Evolutionary conservation across 331 rosid genomes (phyloP).

Genomic region (Malus hybrid): DNA sequence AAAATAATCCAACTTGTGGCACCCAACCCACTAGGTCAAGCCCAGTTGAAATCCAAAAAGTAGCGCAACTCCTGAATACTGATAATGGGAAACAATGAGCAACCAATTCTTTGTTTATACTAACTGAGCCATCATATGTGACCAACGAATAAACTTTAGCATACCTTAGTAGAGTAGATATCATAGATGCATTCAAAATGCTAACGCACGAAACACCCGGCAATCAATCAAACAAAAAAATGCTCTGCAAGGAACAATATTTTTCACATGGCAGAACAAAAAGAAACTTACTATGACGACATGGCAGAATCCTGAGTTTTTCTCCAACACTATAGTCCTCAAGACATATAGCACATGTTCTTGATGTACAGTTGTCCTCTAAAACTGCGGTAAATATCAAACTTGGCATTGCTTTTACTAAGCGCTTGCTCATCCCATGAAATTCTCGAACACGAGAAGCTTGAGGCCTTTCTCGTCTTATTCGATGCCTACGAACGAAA

Average conservation of each 20-base stretch:
- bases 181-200: neutral
- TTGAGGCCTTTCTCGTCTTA: slow-evolving; percentile 75
- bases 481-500: slow-evolving; percentile 88
- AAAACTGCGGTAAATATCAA: slow-evolving; percentile 79
- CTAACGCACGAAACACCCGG: neutral
- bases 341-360: slow-evolving; percentile 95
- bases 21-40: neutral
- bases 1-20: neutral
- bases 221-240: neutral
- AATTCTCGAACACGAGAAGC: slow-evolving; percentile 68
- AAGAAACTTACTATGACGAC: slow-evolving; percentile 81
- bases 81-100: neutral
- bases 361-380: slow-evolving; percentile 89
- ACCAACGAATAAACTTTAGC: neutral
- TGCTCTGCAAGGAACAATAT: neutral
- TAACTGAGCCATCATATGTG: neutral
- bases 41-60: neutral
- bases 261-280: slow-evolving; percentile 2
- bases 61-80: neutral
- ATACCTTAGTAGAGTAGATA: neutral
- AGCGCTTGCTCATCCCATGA: slow-evolving; percentile 94
- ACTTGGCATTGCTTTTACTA: slow-evolving; percentile 97
- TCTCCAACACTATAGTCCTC: slow-evolving; percentile 93
- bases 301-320: slow-evolving; percentile 88
- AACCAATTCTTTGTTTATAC: neutral